These are phyloP conservation scores for Lentinus polychrous DNA, from an alignment of 1,284 basidiomycete species.

Conservation along the genomic window DNA sequence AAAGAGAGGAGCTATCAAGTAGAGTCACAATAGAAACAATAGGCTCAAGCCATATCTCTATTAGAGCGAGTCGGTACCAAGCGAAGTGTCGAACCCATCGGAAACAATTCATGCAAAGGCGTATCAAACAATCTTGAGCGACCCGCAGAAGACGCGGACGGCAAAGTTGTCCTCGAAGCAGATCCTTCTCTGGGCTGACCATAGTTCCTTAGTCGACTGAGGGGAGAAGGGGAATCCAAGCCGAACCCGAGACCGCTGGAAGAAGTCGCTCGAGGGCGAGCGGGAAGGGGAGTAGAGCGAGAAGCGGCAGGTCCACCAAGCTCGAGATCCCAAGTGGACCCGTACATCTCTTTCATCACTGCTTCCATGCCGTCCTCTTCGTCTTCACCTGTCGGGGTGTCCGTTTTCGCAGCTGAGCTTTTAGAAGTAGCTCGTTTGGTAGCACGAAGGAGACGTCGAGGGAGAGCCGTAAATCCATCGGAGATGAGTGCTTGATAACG, in stretches of 20 bases:
- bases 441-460: conserved; percentile 1
- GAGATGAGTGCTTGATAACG: neutral
- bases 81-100: neutral
- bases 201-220: neutral
- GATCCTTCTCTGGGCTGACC: neutral
- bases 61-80: neutral
- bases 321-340: conserved; percentile 4
- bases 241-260: neutral
- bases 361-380: conserved; percentile 5
- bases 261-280: neutral
- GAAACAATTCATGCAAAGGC: neutral
- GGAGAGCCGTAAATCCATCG: conserved; percentile 2
- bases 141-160: neutral
- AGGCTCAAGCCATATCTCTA: neutral
- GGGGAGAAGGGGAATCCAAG: neutral
- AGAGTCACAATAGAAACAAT: neutral
- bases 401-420: neutral
- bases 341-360: conserved; percentile 5
- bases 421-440: neutral
- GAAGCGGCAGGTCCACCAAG: neutral
- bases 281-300: neutral
- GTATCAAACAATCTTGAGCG: neutral
- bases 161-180: neutral
- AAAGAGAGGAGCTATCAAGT: neutral
- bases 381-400: neutral